These are phyloP conservation scores for Goffeauzyma gilvescens DNA, from an alignment of 768 basidiomycete species.

Conservation along the genomic window DNA sequence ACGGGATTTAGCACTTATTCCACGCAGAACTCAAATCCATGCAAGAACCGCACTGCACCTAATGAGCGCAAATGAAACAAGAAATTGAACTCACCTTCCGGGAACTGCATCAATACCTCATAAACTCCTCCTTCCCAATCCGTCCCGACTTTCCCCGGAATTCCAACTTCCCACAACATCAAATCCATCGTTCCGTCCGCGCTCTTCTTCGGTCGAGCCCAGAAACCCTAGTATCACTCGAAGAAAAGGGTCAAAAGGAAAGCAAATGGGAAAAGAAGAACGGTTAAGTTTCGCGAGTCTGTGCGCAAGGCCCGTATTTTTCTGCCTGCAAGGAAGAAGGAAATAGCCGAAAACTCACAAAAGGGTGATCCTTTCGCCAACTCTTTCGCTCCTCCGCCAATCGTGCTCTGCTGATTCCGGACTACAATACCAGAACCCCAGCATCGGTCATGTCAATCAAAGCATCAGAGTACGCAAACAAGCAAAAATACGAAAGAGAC, in stretches of 20 bases:
- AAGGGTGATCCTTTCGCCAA: conserved; percentile 97
- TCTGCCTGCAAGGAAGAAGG: neutral
- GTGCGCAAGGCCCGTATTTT: too few species aligned
- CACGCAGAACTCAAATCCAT: neutral
- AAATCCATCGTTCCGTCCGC: conserved; percentile 87
- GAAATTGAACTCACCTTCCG: conserved; percentile 54
- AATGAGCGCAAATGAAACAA: conserved; percentile 3
- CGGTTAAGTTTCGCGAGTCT: conserved; percentile 6
- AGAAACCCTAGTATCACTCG: conserved; percentile 59
- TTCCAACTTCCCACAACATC: conserved; percentile 97
- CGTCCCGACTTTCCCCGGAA: conserved; percentile 77
- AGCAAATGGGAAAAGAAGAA: neutral
- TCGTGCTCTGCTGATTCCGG: conserved; percentile 56
- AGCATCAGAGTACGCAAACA: neutral
- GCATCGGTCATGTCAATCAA: neutral
- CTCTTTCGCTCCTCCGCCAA: conserved; percentile 94
- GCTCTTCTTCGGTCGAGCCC: conserved; percentile 76
- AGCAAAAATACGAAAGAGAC: neutral
- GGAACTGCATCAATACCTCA: conserved; percentile 84
- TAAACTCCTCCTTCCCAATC: conserved; percentile 93
- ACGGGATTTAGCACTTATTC: neutral
- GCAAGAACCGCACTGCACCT: neutral
- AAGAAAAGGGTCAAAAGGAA: neutral
- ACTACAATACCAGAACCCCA: neutral
- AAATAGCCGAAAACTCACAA: conserved; percentile 43